Percentiles rank a stretch among this genome's conserved stretches.
Conservation (phyloP, 2,329 filamentous ascomycete species). For the Neopestalotiopsis sp. region DNA sequence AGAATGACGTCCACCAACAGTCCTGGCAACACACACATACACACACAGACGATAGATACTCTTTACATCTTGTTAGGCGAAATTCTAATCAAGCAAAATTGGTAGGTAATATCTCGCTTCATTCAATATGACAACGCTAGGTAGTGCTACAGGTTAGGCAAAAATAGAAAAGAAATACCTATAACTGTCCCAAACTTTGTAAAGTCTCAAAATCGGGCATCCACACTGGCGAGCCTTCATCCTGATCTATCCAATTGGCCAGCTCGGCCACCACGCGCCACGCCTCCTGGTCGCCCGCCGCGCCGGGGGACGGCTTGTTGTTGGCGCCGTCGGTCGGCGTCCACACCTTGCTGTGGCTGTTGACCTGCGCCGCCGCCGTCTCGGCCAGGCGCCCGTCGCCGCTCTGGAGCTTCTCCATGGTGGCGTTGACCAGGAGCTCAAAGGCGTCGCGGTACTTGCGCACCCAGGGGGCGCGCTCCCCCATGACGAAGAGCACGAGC, state of each 20-base stretch:
- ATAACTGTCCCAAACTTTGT: conserved; percentile 27
- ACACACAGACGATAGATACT: too few relatives aligned
- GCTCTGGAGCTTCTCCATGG: conserved; percentile 50
- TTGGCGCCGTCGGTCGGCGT: conserved; percentile 8
- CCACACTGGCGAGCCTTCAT: conserved; percentile 33
- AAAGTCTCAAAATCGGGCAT: conserved; percentile 38
- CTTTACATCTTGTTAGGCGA: too few relatives aligned
- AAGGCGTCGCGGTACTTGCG: conserved; percentile 54
- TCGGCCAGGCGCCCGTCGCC: conserved; percentile 31
- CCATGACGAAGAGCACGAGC: conserved; percentile 54
- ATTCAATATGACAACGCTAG: not conserved
- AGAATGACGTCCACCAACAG: not conserved
- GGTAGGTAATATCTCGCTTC: too few relatives aligned
- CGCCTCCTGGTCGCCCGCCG: conserved; percentile 24
- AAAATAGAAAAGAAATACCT: not conserved
- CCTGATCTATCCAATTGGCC: conserved; percentile 38
- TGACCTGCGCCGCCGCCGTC: conserved; percentile 9
- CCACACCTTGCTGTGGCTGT: conserved; percentile 3
- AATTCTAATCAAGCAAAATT: too few relatives aligned
- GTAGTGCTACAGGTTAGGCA: not conserved
- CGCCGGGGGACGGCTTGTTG: conserved; percentile 2
- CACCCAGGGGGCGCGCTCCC: conserved; percentile 53
- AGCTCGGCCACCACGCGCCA: conserved; percentile 37
- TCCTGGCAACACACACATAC: too few relatives aligned
- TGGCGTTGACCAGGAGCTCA: conserved; percentile 50